These are phyloP conservation scores for Dryas integrifolia DNA, from an alignment of 331 rosid species.

Conservation along the genomic window DNA sequence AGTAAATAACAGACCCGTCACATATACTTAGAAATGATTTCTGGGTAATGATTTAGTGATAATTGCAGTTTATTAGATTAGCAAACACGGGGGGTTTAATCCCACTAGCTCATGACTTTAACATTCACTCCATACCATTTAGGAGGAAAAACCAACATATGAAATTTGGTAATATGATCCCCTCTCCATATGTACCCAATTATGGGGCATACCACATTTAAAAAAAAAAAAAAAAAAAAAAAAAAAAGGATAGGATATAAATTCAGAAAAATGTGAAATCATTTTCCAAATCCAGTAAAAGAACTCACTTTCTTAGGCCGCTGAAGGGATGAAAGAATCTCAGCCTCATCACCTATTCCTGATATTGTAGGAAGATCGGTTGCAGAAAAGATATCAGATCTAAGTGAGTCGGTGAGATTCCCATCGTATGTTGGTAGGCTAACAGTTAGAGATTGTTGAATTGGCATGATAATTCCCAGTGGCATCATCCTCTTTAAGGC, in stretches of 20 bases:
- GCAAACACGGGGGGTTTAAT: not conserved
- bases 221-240: not conserved
- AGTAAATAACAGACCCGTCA: not conserved
- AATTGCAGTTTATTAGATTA: not conserved
- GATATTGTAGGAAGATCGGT: conserved; percentile 86
- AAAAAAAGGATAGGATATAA: conserved; percentile 4
- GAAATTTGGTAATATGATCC: conserved; percentile 4
- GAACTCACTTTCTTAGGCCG: conserved; percentile 81
- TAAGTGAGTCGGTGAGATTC: conserved; percentile 52
- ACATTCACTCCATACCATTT: not conserved
- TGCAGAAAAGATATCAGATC: conserved; percentile 66
- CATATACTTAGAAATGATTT: not conserved
- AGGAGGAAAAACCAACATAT: conserved; percentile 1
- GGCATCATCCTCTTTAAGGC: conserved; percentile 98
- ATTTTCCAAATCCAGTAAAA: conserved; percentile 18
- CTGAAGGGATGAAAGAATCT: conserved; percentile 95
- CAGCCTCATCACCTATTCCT: conserved; percentile 94
- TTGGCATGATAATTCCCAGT: conserved; percentile 89
- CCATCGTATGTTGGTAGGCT: conserved; percentile 76
- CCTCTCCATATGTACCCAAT: not conserved
- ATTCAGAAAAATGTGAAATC: conserved; percentile 9
- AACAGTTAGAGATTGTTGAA: conserved; percentile 86
- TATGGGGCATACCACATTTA: not conserved
- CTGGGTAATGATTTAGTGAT: not conserved
- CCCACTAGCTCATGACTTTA: not conserved